Conservation (phyloP, 768 basidiomycete genomes). For the Russula virescens region DNA sequence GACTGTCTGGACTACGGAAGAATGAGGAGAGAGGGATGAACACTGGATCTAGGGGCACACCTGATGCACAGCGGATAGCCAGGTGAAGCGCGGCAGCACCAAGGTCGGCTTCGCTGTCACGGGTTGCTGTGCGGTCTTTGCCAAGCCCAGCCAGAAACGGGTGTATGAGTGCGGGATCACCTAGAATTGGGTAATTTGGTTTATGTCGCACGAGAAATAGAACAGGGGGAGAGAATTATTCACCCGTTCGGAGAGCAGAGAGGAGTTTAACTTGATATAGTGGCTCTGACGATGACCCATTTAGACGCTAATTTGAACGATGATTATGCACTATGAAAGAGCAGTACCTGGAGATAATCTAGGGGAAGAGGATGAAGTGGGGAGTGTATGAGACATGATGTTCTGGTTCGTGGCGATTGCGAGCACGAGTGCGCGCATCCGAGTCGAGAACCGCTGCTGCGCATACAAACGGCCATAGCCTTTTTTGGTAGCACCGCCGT, state of each 20-base stretch:
- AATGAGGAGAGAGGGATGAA: not conserved
- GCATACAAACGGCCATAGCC: not conserved
- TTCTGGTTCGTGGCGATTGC: not conserved
- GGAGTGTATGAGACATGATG: constrained; percentile 1
- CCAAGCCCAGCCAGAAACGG: constrained; percentile 74
- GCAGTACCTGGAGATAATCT: not conserved
- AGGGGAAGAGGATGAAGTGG: not conserved
- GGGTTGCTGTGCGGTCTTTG: constrained; percentile 52
- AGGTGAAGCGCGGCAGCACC: constrained; percentile 75
- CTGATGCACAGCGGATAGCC: constrained; percentile 74
- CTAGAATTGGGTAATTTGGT: constrained; percentile 33
- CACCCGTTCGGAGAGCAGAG: constrained; percentile 38
- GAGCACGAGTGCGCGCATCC: too few relatives aligned
- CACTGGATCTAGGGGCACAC: constrained; percentile 36
- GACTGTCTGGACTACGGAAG: constrained; percentile 53
- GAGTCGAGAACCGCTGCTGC: not conserved
- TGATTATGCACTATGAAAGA: too few relatives aligned
- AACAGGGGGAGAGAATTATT: constrained; percentile 1
- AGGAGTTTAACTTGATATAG: constrained; percentile 40
- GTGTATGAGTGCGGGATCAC: constrained; percentile 74
- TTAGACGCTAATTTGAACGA: not conserved
- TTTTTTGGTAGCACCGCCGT: not conserved
- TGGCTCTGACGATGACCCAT: constrained; percentile 26
- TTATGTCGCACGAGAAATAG: not conserved
- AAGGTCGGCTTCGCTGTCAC: constrained; percentile 49